Base-by-base conservation (phyloP, 139 green algal genomes). In the Chlorella sp. region DNA sequence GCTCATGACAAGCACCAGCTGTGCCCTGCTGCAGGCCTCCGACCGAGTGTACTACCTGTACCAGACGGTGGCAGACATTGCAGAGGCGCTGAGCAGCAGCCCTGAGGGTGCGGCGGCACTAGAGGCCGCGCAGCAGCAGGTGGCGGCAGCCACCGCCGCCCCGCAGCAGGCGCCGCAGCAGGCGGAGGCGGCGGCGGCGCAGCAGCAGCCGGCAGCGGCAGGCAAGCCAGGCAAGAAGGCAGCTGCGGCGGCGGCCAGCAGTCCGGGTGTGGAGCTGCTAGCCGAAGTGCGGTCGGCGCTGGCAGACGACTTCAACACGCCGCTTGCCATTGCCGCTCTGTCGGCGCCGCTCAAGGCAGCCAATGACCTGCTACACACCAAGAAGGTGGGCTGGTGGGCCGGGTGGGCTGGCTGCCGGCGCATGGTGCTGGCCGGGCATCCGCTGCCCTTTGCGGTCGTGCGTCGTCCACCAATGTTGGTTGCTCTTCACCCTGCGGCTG, bases 221-320 rank as follows among this genome's bases (percentile, higher is more conserved):
- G 51, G 65, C 48, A 79, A 70, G 28, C 40, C 38, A 30, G 40
- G 69, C 81, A 73, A 44, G 51, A 60, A 60, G 48, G 46, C 17
- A 58, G 56, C 76, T 14, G 38, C 17, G 48, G 8, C 72, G 2
- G 82, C 58, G 0, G 82, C 36, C 78, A 43, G 65, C 72, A 40
- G 65, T 32, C 68, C 60, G 0, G 75, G 83, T 6, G 30, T 9
- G 19, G 76, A 76, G 46, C 41, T 87, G 68, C 69, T 85, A 17
- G 16, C 38, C 41, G 89, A 89, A 40, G 83, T 90, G 51, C 64
- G 84, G 16, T 70, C 86, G 46, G 89, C 90, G 0, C 86, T 99
- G 76, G 76, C 90, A 19, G 96, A 99, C 84, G 97, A 99, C 87
- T 81, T 99, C 11, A 98, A 98, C 87, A 99, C 94, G 0, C 92